phyloP scores from a whole-genome alignment of 176 grass and related monocot genomes.

The Sorghum bicolor region Sorghum_bicolor_NCBIv3 NC_012876.2:3006501-3007000 shows the following conservation, averaged over 20 bases:
- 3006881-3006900: neutral
- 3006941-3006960: neutral
- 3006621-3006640: constrained; percentile 27
- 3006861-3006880: neutral
- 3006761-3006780: no score
- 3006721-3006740: neutral
- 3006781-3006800: no score
- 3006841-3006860: neutral
- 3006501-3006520: neutral
- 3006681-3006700: neutral
- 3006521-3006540: constrained; percentile 24
- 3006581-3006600: neutral
- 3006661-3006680: fast-evolving
- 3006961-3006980: no score
- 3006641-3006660: constrained; percentile 7
- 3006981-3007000: no score
- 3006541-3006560: neutral
- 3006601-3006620: neutral
- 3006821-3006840: neutral
- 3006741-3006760: neutral
- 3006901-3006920: neutral
- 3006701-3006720: neutral
- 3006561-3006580: neutral
- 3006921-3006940: neutral
- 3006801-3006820: neutral